Evolutionary conservation across 2,329 filamentous ascomycete species (phyloP).

Genomic region (Colletotrichum tropicale): DNA sequence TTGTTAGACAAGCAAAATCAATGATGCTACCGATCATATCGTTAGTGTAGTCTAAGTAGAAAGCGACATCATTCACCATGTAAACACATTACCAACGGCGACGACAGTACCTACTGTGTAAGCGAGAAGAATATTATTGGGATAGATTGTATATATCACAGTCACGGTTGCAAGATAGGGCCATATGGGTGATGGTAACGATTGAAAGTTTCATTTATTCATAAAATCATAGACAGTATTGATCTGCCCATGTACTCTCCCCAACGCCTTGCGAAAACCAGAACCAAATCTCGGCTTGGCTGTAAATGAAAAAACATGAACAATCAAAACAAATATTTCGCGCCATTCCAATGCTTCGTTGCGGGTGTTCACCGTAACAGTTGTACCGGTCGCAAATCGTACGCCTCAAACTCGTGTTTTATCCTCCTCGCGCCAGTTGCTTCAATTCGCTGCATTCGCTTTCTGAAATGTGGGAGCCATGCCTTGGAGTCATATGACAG

Average conservation of each 20-base stretch:
- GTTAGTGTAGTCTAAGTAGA: too few relatives aligned
- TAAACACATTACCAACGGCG: too few relatives aligned
- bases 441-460: background rate
- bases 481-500: background rate
- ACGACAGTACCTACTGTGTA: too few relatives aligned
- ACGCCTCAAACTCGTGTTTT: background rate
- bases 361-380: background rate
- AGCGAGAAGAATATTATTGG: too few relatives aligned
- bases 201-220: background rate
- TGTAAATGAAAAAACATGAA: background rate
- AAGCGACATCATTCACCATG: too few relatives aligned
- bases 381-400: background rate
- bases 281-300: background rate
- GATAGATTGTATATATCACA: too few relatives aligned
- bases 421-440: background rate
- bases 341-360: background rate
- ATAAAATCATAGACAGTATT: background rate
- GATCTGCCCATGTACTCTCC: background rate
- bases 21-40: too few relatives aligned
- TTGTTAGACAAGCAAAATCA: background rate
- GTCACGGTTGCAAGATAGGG: rapidly evolving
- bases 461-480: background rate
- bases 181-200: background rate
- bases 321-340: background rate
- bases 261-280: background rate